A percentile compares a stretch with the other conserved stretches of the same genome.
Conservation (phyloP, 2,329 filamentous ascomycete species). For the Aspergillus versicolor region DNA sequence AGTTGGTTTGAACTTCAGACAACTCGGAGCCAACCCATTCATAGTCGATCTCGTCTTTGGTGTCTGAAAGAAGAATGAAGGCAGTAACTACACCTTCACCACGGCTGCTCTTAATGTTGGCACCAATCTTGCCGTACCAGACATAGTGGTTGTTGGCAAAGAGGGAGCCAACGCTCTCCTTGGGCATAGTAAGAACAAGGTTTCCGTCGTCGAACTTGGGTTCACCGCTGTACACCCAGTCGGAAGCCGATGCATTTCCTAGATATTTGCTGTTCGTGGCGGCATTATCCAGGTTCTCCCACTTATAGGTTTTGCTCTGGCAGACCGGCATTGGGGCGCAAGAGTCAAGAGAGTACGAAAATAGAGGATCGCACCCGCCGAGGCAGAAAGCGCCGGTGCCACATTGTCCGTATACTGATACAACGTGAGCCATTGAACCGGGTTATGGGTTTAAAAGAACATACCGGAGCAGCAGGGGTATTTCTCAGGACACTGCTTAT, state of each 20-base stretch:
- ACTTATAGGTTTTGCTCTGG: slow-evolving; percentile 69
- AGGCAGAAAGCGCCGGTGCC: slow-evolving; percentile 94
- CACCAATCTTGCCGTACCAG: slow-evolving; percentile 94
- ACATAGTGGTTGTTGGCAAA: slow-evolving; percentile 83
- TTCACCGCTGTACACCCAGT: slow-evolving; percentile 86
- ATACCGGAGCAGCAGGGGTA: slow-evolving; percentile 79
- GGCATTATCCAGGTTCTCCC: slow-evolving; percentile 70
- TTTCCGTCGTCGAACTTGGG: slow-evolving; percentile 62
- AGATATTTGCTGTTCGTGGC: slow-evolving; percentile 76
- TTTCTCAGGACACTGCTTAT: slow-evolving; percentile 66
- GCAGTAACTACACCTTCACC: slow-evolving; percentile 91
- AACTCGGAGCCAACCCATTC: slow-evolving; percentile 87
- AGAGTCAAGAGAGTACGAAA: slow-evolving; percentile 78
- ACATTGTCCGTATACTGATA: slow-evolving; percentile 82
- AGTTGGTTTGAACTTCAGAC: slow-evolving; percentile 82
- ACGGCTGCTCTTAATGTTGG: slow-evolving; percentile 78
- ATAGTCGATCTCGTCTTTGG: slow-evolving; percentile 98
- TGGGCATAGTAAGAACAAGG: slow-evolving; percentile 84
- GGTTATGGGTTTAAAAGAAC: slow-evolving; percentile 34
- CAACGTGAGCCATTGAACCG: slow-evolving; percentile 12
- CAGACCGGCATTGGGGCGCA: slow-evolving; percentile 85
- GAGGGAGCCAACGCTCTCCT: slow-evolving; percentile 80
- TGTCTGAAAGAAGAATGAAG: slow-evolving; percentile 92
- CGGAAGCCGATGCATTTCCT: slow-evolving; percentile 73
- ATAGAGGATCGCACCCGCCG: slow-evolving; percentile 87